Percentiles rank a stretch among this genome's conserved stretches.
Evolutionary conservation across 768 basidiomycete species (phyloP).

Genomic region (Mycena galericulata): DNA sequence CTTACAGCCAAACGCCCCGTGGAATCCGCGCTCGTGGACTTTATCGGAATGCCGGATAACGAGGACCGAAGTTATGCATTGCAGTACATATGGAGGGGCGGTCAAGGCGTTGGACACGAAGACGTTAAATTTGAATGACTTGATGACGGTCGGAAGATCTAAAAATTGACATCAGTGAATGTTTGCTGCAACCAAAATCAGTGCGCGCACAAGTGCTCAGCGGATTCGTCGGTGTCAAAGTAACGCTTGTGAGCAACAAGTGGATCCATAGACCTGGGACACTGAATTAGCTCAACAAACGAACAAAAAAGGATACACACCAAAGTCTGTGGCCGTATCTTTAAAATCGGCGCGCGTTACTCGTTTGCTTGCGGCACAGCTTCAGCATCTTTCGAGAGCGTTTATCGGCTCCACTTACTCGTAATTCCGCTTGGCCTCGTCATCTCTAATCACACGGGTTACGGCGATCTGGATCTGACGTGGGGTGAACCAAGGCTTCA

Average conservation of each 20-base stretch:
- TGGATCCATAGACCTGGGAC: constrained; percentile 44
- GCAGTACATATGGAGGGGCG: constrained; percentile 51
- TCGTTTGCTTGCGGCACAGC: constrained; percentile 39
- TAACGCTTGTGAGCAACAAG: constrained; percentile 48
- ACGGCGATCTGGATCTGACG: constrained; percentile 51
- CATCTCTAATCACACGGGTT: constrained; percentile 52
- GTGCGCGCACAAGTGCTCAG: constrained; percentile 48
- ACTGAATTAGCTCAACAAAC: too few relatives aligned
- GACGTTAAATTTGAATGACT: constrained; percentile 52
- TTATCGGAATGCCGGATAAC: constrained; percentile 49
- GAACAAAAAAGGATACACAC: constrained; percentile 11
- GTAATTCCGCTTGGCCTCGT: constrained; percentile 52
- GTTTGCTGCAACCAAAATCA: background rate
- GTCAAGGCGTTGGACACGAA: constrained; percentile 53
- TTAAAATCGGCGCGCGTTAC: constrained; percentile 51
- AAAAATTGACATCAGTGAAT: background rate
- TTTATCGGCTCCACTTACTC: constrained; percentile 40
- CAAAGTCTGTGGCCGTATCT: constrained; percentile 51
- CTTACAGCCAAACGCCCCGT: constrained; percentile 51
- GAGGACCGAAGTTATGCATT: constrained; percentile 48
- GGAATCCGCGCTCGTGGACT: constrained; percentile 48
- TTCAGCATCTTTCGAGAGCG: background rate
- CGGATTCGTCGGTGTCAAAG: constrained; percentile 51
- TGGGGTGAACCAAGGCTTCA: constrained; percentile 49
- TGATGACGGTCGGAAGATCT: constrained; percentile 55